Percentiles rank a stretch among this genome's conserved stretches.
Conservation (phyloP, 2,329 filamentous ascomycete species). For the Talaromyces sp. region DNA sequence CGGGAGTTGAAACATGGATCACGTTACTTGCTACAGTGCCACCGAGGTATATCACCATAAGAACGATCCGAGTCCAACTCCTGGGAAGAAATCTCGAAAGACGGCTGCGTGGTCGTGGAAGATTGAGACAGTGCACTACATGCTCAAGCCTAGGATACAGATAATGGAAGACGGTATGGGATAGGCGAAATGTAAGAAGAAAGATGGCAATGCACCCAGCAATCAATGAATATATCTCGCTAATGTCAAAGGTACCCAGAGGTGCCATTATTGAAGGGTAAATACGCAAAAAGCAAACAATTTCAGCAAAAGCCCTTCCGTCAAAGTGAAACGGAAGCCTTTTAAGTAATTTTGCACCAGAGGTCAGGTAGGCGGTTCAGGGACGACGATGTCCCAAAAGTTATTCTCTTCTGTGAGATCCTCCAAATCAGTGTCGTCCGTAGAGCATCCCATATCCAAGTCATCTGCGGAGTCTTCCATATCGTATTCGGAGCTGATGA, state of each 20-base stretch:
- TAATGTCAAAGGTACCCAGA: neutral
- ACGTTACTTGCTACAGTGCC: slow-evolving; percentile 5
- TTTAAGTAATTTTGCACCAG: neutral
- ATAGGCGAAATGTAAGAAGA: slow-evolving; percentile 3
- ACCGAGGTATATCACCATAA: neutral
- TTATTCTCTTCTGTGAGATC: neutral
- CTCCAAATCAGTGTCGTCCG: neutral
- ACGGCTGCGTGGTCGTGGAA: neutral
- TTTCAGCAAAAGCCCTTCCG: neutral
- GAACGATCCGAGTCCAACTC: neutral
- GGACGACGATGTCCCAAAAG: neutral
- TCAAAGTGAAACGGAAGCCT: neutral
- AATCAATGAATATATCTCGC: slow-evolving; percentile 5
- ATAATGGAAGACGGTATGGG: slow-evolving; percentile 3
- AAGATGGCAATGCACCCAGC: slow-evolving; percentile 1
- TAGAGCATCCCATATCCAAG: neutral
- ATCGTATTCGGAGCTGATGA: neutral
- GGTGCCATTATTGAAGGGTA: neutral
- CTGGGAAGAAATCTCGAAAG: neutral
- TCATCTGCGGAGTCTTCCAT: neutral
- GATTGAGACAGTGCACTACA: neutral
- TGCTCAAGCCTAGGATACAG: neutral
- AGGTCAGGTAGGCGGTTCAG: neutral
- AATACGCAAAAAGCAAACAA: neutral
- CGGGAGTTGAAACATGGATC: slow-evolving; percentile 1